Conservation (phyloP, 257 asterid genomes). For the Asclepias syriaca region DNA sequence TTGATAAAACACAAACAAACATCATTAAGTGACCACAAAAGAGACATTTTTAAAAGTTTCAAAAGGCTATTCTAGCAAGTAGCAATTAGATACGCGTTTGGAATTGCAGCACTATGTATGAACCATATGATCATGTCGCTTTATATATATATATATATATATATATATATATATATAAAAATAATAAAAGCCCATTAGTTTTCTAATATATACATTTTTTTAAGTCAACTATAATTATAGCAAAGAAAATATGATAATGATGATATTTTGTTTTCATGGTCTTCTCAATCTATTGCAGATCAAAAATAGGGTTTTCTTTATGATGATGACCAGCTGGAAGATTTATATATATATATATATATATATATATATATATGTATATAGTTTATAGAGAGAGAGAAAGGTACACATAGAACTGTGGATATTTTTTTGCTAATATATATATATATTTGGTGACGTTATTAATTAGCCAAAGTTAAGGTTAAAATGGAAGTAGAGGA, state of each 20-base stretch:
- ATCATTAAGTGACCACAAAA: constrained; percentile 10
- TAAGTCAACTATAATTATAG: background rate
- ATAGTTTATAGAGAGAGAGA: too few relatives aligned
- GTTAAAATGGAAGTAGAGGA: too few relatives aligned
- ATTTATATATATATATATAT: too few relatives aligned
- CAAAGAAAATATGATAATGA: background rate
- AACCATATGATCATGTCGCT: background rate
- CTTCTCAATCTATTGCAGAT: background rate
- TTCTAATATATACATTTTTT: background rate
- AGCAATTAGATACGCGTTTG: constrained; percentile 5
- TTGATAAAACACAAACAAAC: background rate
- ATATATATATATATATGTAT: too few relatives aligned
- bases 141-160: background rate
- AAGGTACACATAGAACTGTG: too few relatives aligned
- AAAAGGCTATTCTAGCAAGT: constrained; percentile 15
- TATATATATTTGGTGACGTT: too few relatives aligned
- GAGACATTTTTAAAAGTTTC: constrained; percentile 9
- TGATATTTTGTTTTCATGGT: background rate
- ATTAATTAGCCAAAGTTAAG: too few relatives aligned
- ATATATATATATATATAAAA: background rate
- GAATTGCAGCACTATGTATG: constrained; percentile 13
- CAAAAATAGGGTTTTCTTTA: background rate
- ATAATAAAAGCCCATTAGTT: background rate
- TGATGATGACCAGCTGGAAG: background rate
- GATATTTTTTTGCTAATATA: too few relatives aligned